Conservation (phyloP, 225 moss, liverwort and hornwort genomes). For the Rhytidiadelphus loreus region DNA sequence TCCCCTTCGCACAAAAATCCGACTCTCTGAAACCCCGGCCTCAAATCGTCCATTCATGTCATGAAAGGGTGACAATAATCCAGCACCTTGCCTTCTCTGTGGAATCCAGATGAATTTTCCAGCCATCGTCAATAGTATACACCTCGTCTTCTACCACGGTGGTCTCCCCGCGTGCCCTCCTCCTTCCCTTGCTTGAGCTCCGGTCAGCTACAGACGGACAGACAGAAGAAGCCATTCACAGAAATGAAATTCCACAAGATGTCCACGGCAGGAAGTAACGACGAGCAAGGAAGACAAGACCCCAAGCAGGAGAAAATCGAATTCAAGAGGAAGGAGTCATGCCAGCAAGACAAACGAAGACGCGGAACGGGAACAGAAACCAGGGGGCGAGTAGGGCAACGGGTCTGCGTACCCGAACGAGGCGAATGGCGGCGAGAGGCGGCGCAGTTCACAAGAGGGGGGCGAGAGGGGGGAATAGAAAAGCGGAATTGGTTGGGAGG, state of each 20-base stretch:
- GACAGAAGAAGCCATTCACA: neutral
- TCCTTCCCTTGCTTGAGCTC: constrained; percentile 16
- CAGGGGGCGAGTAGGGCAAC: neutral
- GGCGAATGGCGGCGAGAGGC: constrained; percentile 18
- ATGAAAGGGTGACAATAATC: neutral
- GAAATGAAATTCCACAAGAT: neutral
- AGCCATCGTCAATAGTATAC: constrained; percentile 22
- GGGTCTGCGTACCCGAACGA: neutral
- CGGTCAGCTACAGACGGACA: constrained; percentile 2
- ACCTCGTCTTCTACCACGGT: constrained; percentile 26
- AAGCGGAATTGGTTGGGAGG: neutral
- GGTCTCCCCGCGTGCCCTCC: neutral
- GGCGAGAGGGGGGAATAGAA: neutral
- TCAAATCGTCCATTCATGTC: neutral
- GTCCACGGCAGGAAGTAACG: neutral
- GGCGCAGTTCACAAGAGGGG: neutral
- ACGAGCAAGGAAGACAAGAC: neutral
- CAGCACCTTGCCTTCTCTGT: constrained; percentile 54
- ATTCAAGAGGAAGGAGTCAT: neutral
- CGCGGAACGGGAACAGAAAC: neutral
- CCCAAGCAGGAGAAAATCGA: neutral
- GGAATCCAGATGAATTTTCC: constrained; percentile 31
- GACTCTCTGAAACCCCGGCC: neutral
- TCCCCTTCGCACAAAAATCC: neutral
- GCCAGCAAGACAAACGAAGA: neutral